Evolutionary conservation across 2,329 filamentous ascomycete genomes (phyloP).

Genomic region (Knufia petricola): DNA sequence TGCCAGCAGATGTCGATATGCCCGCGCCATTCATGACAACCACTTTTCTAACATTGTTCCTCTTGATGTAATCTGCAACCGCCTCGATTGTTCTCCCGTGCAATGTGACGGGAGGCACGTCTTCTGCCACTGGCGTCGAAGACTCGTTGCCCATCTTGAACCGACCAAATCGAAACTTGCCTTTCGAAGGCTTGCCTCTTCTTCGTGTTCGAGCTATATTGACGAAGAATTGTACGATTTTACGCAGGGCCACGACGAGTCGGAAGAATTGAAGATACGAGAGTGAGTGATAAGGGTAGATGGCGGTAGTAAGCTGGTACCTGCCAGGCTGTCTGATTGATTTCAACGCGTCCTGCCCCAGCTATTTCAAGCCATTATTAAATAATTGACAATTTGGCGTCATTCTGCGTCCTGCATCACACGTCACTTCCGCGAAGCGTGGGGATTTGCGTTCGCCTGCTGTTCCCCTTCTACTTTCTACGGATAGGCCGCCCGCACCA

Average conservation of each 20-base stretch:
- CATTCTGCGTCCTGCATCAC: background rate
- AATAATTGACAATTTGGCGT: background rate
- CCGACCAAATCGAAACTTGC: slow-evolving; percentile 16
- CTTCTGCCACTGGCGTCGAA: slow-evolving; percentile 57
- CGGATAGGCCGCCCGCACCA: background rate
- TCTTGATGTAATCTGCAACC: slow-evolving; percentile 70
- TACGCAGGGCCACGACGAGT: slow-evolving; percentile 3
- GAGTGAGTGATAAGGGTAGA: background rate
- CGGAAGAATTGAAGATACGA: background rate
- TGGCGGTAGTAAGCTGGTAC: background rate
- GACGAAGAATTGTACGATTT: background rate
- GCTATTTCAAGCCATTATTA: background rate
- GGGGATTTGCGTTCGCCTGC: background rate
- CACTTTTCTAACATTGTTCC: slow-evolving; percentile 57
- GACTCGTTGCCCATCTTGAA: slow-evolving; percentile 78
- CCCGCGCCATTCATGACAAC: slow-evolving; percentile 88
- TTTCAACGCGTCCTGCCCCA: background rate
- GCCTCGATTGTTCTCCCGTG: slow-evolving; percentile 59
- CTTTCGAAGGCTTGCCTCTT: slow-evolving; percentile 23
- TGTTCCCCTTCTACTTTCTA: no score
- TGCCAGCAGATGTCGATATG: slow-evolving; percentile 53
- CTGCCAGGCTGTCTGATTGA: background rate
- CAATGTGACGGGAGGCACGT: slow-evolving; percentile 55
- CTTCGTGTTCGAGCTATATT: slow-evolving; percentile 9
- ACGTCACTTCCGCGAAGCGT: background rate